Evolutionary conservation across 345 rosid species (phyloP).

Genomic region (Aquilaria malaccensis): DNA sequence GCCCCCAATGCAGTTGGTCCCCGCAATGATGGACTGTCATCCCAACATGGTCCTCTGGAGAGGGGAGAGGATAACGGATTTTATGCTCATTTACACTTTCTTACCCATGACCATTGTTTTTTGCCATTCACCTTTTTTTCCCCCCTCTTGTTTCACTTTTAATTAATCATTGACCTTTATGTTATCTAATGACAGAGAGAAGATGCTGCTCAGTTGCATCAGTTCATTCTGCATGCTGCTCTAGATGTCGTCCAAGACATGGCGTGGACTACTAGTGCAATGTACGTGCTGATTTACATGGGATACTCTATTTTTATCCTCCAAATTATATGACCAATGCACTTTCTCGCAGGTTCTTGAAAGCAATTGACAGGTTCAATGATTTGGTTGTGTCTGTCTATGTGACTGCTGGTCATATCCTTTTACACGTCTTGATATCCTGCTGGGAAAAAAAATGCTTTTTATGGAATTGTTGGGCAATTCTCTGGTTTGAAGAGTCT

Average conservation of each 20-base stretch:
- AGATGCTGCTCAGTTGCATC: constrained; percentile 96
- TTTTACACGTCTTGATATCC: constrained; percentile 12
- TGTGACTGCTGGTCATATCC: constrained; percentile 99
- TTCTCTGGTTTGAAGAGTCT: no score
- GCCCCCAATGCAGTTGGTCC: no score
- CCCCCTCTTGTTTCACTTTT: no score
- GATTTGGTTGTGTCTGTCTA: constrained; percentile 92
- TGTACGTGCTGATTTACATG: constrained; percentile 35
- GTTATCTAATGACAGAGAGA: constrained; percentile 59
- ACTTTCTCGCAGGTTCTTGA: constrained; percentile 60
- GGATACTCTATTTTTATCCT: constrained; percentile 1
- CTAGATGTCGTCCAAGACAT: constrained; percentile 92
- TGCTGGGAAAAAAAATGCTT: no score
- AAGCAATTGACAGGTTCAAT: constrained; percentile 85
- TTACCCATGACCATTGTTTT: no score
- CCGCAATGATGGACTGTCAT: no score
- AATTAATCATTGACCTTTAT: no score
- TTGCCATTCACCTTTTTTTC: no score
- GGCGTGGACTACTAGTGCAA: constrained; percentile 97
- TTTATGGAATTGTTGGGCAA: no score
- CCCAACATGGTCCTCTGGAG: no score
- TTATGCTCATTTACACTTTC: no score
- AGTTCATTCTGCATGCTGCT: constrained; percentile 89
- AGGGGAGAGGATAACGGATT: no score
- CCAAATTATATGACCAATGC: not conserved